These are phyloP conservation scores for Brasenia schreberi DNA, from an alignment of 164 flowering plant species.

Conservation along the genomic window DNA sequence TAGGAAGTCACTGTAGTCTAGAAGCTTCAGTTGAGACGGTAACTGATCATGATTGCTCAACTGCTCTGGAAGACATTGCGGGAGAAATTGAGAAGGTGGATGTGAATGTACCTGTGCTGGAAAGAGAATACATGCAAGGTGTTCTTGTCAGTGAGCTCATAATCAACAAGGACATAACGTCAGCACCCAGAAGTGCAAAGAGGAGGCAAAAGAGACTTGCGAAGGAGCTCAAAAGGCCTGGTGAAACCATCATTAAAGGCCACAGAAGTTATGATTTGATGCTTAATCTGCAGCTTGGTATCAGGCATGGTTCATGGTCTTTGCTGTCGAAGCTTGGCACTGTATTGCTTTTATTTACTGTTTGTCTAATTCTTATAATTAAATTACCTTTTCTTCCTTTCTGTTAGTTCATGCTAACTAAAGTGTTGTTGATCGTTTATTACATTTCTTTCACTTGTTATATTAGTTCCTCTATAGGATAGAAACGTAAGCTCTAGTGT, in stretches of 20 bases:
- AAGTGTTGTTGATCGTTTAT: too few species aligned
- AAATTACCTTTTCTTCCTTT: too few species aligned
- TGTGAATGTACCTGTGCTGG: slow-evolving; percentile 28
- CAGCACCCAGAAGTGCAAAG: slow-evolving; percentile 20
- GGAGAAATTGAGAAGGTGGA: slow-evolving; percentile 16
- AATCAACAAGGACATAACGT: slow-evolving; percentile 13
- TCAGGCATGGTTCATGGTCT: slow-evolving; percentile 39
- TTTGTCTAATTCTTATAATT: too few species aligned
- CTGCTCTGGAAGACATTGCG: background rate
- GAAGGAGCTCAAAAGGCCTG: slow-evolving; percentile 31
- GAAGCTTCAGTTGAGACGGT: slow-evolving; percentile 86
- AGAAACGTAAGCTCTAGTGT: too few species aligned
- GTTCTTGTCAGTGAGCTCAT: slow-evolving; percentile 51
- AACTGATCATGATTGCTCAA: slow-evolving; percentile 19
- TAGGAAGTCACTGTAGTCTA: slow-evolving; percentile 93
- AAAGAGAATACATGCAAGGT: slow-evolving; percentile 93
- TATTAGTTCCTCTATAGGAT: too few species aligned
- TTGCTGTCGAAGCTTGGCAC: background rate
- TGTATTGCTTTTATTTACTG: too few species aligned
- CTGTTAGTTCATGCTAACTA: too few species aligned
- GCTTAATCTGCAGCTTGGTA: slow-evolving; percentile 94
- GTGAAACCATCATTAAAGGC: slow-evolving; percentile 36
- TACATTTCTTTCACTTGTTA: too few species aligned
- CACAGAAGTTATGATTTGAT: slow-evolving; percentile 53
- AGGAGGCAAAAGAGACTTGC: slow-evolving; percentile 18